These are phyloP conservation scores for Venturia aucupariae DNA, from an alignment of 2,329 filamentous ascomycete species.

Conservation along the genomic window DNA sequence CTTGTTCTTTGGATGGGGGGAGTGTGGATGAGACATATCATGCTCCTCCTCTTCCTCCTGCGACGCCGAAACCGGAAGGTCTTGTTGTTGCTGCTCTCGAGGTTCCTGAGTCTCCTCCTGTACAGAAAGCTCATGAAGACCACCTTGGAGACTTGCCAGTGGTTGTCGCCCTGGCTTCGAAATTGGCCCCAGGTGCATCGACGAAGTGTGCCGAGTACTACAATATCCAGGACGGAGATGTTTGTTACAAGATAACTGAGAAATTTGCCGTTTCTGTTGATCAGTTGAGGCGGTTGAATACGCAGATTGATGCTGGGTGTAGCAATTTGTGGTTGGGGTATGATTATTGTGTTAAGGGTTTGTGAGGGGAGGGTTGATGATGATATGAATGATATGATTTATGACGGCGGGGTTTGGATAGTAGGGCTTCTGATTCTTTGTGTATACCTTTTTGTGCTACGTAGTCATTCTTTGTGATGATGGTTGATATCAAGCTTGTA, in stretches of 20 bases:
- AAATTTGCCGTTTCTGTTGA: conserved; percentile 21
- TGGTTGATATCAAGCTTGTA: no score
- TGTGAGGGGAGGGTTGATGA: not conserved
- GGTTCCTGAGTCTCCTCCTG: not conserved
- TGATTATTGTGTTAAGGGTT: conserved; percentile 25
- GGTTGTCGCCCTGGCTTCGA: not conserved
- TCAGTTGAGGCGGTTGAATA: conserved; percentile 25
- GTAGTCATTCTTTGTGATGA: no score
- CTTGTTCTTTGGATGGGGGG: conserved; percentile 11
- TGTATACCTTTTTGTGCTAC: no score
- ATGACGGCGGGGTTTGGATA: no score
- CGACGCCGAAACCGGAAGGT: conserved; percentile 11
- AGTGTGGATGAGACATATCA: not conserved
- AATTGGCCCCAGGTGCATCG: conserved; percentile 15
- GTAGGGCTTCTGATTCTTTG: no score
- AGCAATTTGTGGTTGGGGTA: conserved; percentile 30
- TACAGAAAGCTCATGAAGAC: no score
- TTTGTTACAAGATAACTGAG: conserved; percentile 23
- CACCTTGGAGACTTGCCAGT: no score
- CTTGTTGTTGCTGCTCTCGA: conserved; percentile 9
- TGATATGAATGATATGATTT: no score
- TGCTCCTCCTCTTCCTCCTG: conserved; percentile 4
- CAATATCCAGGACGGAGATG: conserved; percentile 24
- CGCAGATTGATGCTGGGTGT: conserved; percentile 24
- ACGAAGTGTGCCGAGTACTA: conserved; percentile 25